A percentile compares a stretch with the other conserved stretches of the same genome.
These are phyloP conservation scores for Oidiodendron maius DNA, from an alignment of 495 filamentous ascomycete species.

Conservation along the genomic window DNA sequence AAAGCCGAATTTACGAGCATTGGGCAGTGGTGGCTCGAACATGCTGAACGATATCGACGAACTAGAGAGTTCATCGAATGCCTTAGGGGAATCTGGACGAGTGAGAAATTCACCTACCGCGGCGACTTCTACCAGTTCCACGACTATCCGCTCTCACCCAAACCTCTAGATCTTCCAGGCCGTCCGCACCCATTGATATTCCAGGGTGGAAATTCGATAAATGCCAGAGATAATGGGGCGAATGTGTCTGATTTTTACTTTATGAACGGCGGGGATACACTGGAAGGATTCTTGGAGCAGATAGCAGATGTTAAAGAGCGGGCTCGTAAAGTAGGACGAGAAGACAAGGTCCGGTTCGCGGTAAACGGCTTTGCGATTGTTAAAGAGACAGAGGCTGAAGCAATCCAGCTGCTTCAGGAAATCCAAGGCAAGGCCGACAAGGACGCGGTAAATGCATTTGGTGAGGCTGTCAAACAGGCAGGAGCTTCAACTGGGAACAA, in stretches of 20 bases:
- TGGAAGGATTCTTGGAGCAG: constrained; percentile 40
- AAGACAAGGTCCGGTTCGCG: constrained; percentile 35
- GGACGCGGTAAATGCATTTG: constrained; percentile 40
- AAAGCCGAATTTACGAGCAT: constrained; percentile 44
- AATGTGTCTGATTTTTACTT: constrained; percentile 42
- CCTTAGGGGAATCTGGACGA: constrained; percentile 41
- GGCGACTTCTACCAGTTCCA: constrained; percentile 44
- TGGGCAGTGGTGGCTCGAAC: constrained; percentile 47
- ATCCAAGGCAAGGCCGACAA: constrained; percentile 44
- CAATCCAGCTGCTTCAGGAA: constrained; percentile 35
- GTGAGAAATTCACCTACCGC: constrained; percentile 37
- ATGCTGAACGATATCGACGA: constrained; percentile 41
- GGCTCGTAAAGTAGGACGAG: constrained; percentile 30
- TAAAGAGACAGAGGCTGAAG: constrained; percentile 42
- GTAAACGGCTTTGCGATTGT: constrained; percentile 43
- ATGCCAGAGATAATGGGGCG: constrained; percentile 37
- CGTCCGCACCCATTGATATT: constrained; percentile 41
- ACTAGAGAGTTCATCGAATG: constrained; percentile 41
- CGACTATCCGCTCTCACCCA: constrained; percentile 39
- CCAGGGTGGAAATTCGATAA: constrained; percentile 41
- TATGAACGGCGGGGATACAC: constrained; percentile 41
- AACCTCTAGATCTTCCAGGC: constrained; percentile 27
- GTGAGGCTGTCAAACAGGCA: constrained; percentile 36
- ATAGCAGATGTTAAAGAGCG: constrained; percentile 37
- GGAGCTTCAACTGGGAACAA: constrained; percentile 34